Evolutionary conservation across 495 filamentous ascomycete species (phyloP).

Genomic region (Sphaerosporella brunnea): DNA sequence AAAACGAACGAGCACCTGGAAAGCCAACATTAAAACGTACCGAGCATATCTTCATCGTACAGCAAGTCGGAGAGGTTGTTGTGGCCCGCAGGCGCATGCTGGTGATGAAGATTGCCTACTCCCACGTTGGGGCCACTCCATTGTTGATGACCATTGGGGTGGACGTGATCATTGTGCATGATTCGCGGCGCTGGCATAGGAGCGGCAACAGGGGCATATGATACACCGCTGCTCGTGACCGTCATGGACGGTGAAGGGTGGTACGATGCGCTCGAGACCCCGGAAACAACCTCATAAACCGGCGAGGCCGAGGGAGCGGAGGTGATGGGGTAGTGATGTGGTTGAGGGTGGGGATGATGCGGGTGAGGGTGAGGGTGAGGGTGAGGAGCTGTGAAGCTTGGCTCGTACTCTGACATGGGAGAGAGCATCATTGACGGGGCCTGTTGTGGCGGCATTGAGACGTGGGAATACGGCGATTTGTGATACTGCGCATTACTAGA

Average conservation of each 20-base stretch:
- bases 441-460: conserved; percentile 28
- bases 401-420: conserved; percentile 24
- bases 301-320: conserved; percentile 19
- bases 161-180: conserved; percentile 13
- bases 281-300: conserved; percentile 23
- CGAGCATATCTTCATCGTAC: conserved; percentile 31
- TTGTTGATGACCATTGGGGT: conserved; percentile 12
- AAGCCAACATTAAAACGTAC: conserved; percentile 26
- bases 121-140: conserved; percentile 17
- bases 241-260: conserved; percentile 22
- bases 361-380: too few relatives aligned
- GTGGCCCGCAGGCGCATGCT: conserved; percentile 22
- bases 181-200: conserved; percentile 20
- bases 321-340: conserved; percentile 26
- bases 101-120: conserved; percentile 25
- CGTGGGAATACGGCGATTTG: conserved; percentile 22
- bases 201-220: conserved; percentile 21
- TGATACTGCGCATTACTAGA: conserved; percentile 13
- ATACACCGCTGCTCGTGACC: conserved; percentile 17
- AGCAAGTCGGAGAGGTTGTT: conserved; percentile 27
- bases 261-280: conserved; percentile 20
- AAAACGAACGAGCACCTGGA: conserved; percentile 17
- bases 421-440: conserved; percentile 26
- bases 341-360: too few relatives aligned
- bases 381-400: conserved; percentile 9